Conservation (phyloP, 345 rosid species). For the Aethionema arabicum region DNA sequence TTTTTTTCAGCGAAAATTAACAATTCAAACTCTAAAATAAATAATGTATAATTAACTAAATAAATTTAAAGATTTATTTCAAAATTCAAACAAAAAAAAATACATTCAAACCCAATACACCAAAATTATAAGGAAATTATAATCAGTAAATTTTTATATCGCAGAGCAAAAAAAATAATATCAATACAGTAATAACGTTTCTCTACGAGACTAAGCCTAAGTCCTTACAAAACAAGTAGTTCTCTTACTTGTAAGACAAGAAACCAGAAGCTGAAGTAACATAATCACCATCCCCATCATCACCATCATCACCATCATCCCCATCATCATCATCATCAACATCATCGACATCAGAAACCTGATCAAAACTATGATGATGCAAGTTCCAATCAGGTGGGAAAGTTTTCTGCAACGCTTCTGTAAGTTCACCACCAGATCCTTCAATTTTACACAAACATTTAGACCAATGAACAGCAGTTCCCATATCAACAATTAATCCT, state of each 20-base stretch:
- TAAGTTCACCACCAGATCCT: constrained; percentile 84
- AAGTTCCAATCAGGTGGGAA: constrained; percentile 92
- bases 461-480: constrained; percentile 94
- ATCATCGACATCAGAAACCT: constrained; percentile 38
- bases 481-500: constrained; percentile 81
- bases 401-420: constrained; percentile 87
- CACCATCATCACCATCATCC: constrained; percentile 29
- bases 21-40: too few relatives aligned
- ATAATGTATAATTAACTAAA: too few relatives aligned
- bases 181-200: neutral
- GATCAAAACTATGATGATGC: constrained; percentile 37
- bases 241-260: constrained; percentile 31
- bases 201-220: constrained; percentile 5
- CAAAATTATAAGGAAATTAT: neutral
- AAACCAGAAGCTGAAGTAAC: constrained; percentile 29
- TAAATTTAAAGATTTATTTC: too few relatives aligned
- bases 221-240: constrained; percentile 12
- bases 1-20: too few relatives aligned
- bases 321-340: constrained; percentile 39
- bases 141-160: neutral
- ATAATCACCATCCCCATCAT: constrained; percentile 30
- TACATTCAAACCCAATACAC: neutral
- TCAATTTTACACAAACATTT: constrained; percentile 79
- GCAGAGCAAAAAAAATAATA: constrained; percentile 11
- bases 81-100: too few relatives aligned